These are phyloP conservation scores for Diutina pseudorugosa DNA, from an alignment of 1,139 yeast genomes.

Conservation along the genomic window DNA sequence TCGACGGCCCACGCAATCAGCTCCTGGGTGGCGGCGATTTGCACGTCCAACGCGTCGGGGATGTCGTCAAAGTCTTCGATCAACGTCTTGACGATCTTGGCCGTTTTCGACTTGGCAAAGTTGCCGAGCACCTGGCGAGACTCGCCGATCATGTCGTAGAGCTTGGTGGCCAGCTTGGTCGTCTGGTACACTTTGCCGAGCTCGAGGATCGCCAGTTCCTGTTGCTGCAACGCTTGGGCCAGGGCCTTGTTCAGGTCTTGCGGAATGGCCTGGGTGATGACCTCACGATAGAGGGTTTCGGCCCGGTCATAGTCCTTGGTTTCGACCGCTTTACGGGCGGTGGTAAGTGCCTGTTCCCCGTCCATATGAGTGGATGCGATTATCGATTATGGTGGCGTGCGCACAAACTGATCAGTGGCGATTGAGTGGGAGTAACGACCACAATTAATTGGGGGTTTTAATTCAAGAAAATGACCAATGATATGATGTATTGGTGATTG, in stretches of 20 bases:
- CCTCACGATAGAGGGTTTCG: slow-evolving; percentile 39
- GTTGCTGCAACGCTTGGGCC: slow-evolving; percentile 22
- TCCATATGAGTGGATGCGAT: background rate
- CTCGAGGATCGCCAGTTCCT: slow-evolving; percentile 53
- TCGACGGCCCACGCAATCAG: slow-evolving; percentile 80
- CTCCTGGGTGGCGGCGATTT: slow-evolving; percentile 63
- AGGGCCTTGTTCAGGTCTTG: slow-evolving; percentile 6
- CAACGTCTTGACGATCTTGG: slow-evolving; percentile 67
- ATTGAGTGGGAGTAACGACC: too few relatives aligned
- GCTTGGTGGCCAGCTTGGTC: slow-evolving; percentile 32
- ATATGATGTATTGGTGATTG: too few relatives aligned
- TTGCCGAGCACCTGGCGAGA: slow-evolving; percentile 59
- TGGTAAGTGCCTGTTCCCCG: background rate
- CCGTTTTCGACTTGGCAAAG: slow-evolving; percentile 90
- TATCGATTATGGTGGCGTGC: background rate
- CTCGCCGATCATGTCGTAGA: slow-evolving; percentile 52
- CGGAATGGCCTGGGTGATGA: slow-evolving; percentile 20
- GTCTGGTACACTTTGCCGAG: slow-evolving; percentile 47
- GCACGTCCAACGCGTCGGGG: slow-evolving; percentile 57
- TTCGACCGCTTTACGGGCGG: slow-evolving; percentile 1
- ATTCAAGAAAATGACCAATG: too few relatives aligned
- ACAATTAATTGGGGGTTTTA: too few relatives aligned
- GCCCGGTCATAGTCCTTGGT: slow-evolving; percentile 32
- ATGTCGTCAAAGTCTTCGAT: slow-evolving; percentile 69
- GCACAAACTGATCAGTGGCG: background rate